These are phyloP conservation scores for Leishmania tarentolae DNA, from an alignment of 208 protist species.

Conservation along the genomic window DNA sequence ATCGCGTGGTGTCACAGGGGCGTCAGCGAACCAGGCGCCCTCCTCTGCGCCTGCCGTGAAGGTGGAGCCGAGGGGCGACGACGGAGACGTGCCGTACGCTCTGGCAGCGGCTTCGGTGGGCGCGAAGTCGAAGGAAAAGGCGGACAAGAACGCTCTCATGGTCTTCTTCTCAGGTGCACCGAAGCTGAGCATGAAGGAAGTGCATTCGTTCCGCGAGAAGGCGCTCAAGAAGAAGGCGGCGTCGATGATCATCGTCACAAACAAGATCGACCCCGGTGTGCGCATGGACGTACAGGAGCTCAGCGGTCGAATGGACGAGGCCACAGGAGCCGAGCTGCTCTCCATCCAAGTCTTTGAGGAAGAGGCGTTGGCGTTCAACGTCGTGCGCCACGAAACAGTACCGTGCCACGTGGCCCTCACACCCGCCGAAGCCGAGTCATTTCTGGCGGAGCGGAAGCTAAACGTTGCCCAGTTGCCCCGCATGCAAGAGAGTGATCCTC, in stretches of 20 bases:
- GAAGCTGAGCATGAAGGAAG: slow-evolving; percentile 53
- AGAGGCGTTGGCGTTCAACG: slow-evolving; percentile 94
- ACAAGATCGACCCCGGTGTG: slow-evolving; percentile 55
- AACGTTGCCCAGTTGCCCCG: slow-evolving; percentile 95
- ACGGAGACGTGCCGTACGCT: slow-evolving; percentile 1
- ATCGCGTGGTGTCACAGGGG: background rate
- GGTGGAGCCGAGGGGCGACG: slow-evolving; percentile 6
- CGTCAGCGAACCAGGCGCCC: background rate
- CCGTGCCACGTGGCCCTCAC: slow-evolving; percentile 92
- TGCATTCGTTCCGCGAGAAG: slow-evolving; percentile 64
- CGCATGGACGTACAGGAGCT: slow-evolving; percentile 64
- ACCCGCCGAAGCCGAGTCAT: slow-evolving; percentile 61
- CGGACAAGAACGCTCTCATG: slow-evolving; percentile 38
- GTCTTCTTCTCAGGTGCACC: slow-evolving; percentile 64
- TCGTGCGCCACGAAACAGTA: slow-evolving; percentile 95
- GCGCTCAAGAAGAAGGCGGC: slow-evolving; percentile 59
- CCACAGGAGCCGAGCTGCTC: slow-evolving; percentile 49
- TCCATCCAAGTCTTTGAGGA: slow-evolving; percentile 95
- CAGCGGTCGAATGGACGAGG: slow-evolving; percentile 51
- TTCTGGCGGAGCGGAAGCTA: slow-evolving; percentile 87
- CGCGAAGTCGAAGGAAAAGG: slow-evolving; percentile 13
- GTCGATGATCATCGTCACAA: slow-evolving; percentile 62
- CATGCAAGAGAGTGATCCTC: slow-evolving; percentile 94
- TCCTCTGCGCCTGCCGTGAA: slow-evolving; percentile 7
- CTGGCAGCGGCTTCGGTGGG: background rate